Base-by-base conservation (phyloP, 2,329 filamentous ascomycete species). In the Hortaea sp. region DNA sequence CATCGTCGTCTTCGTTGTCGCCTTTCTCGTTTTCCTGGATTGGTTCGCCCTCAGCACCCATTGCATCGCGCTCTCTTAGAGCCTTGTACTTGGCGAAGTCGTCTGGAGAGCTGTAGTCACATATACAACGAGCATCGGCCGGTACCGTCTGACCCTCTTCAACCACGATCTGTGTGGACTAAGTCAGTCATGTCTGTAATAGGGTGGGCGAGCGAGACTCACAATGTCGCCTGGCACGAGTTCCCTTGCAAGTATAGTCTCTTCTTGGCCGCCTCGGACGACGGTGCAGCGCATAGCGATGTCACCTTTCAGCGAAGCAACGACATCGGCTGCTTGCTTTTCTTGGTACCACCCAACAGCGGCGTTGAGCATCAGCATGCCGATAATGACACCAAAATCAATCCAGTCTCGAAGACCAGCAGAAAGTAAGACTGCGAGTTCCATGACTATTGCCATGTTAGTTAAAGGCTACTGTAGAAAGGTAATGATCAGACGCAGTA, bases 311-410 rank as follows among this genome's bases (percentile, higher is more conserved):
- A 87, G 70, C 52, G 73, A 78, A 47, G 82, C 82, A 59, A 85
- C 82, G 60, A 86, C 82, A 67, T 87, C 83, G 55, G 82, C 83
- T 58, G 83, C 83, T 68, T 86, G 82, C 72, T 87, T 87, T 69
- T 87, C 83, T 66, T 86, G 83, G 66, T 87, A 86, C 78, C 82
- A 87, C 72, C 83, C 83, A 64, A 86, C 83, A 53, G 81, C 70
- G 54, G 83, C 83, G 70, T 88, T 88, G 52, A 88, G 79, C 63
- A 82, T 58, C 46, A 88, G 71, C 66, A 88, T 87, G 72, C 77
- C 83, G 58, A 82, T 78, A 64, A 87, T 87, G 65, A 88, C 81
- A 76, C 82, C 82, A 56, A 86, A 76, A 71, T 88, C 83, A 54
- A 85, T 76, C 82, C 82, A 87, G 68, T 85, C 81, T 64, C 76